Conservation (phyloP, 768 basidiomycete genomes). For the Leccinellum luteum region DNA sequence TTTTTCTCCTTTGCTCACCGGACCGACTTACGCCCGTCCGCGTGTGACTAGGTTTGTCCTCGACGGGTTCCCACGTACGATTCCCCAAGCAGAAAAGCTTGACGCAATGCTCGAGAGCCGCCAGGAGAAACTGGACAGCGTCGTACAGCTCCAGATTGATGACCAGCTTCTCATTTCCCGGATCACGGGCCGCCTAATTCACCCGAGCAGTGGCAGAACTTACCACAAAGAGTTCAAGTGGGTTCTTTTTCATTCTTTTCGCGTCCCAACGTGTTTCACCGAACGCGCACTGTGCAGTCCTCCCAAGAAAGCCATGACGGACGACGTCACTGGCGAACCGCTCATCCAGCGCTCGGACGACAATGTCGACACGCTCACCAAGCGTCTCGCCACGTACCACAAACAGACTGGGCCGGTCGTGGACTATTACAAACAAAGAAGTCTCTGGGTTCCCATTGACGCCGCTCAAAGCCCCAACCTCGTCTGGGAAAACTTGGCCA, state of each 20-base stretch:
- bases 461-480: constrained; percentile 90
- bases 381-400: constrained; percentile 89
- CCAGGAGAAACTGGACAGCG: constrained; percentile 89
- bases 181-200: constrained; percentile 94
- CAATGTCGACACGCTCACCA: constrained; percentile 91
- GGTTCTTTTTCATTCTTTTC: constrained; percentile 29
- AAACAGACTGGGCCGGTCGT: constrained; percentile 93
- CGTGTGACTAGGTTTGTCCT: constrained; percentile 76
- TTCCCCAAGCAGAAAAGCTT: constrained; percentile 94
- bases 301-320: constrained; percentile 92
- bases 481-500: constrained; percentile 83
- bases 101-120: constrained; percentile 82
- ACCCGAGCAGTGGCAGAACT: constrained; percentile 82
- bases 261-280: constrained; percentile 8
- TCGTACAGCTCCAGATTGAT: constrained; percentile 87
- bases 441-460: constrained; percentile 88
- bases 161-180: constrained; percentile 96
- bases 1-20: not conserved
- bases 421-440: constrained; percentile 91
- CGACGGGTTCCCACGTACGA: constrained; percentile 98
- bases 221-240: constrained; percentile 97
- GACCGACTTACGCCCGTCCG: not conserved
- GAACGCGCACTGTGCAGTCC: constrained; percentile 54
- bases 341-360: constrained; percentile 97
- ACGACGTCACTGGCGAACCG: constrained; percentile 94